A percentile compares a stretch with the other conserved stretches of the same genome.
These are phyloP conservation scores for Ambrosia trifida DNA, from an alignment of 129 eudicot species.

Conservation along the genomic window DNA sequence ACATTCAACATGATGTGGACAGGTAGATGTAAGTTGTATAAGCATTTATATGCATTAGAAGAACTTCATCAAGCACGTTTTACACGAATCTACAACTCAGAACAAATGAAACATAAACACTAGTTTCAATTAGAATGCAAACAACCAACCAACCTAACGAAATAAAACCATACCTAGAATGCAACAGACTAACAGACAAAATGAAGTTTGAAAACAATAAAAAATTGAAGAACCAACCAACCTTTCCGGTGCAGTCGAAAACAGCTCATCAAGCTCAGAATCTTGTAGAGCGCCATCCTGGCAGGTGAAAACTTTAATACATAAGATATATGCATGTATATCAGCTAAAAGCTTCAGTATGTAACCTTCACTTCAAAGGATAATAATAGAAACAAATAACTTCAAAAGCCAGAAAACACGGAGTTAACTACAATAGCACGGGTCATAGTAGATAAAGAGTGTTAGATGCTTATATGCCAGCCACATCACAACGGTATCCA, in stretches of 20 bases:
- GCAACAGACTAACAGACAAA: constrained; percentile 16
- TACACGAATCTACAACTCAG: constrained; percentile 5
- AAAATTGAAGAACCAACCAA: constrained; percentile 28
- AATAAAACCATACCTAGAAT: constrained; percentile 1
- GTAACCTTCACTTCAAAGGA: constrained; percentile 1
- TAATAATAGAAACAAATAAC: not conserved
- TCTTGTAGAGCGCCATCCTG: constrained; percentile 79
- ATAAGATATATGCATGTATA: constrained; percentile 21
- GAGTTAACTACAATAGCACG: constrained; percentile 11
- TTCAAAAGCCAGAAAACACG: not conserved
- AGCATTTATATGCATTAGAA: constrained; percentile 13
- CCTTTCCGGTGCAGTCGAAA: constrained; percentile 99
- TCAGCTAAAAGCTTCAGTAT: constrained; percentile 23
- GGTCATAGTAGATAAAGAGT: not conserved
- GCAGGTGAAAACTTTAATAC: constrained; percentile 20
- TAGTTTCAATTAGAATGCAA: not conserved
- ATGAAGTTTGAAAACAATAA: constrained; percentile 10
- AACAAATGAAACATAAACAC: not conserved
- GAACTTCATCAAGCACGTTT: constrained; percentile 14
- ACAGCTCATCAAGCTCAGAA: constrained; percentile 78
- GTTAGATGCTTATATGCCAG: not conserved
- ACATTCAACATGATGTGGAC: not conserved
- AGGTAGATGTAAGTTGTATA: not conserved
- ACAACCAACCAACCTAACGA: no score
- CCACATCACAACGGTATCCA: constrained; percentile 11